A percentile compares a stretch with the other conserved stretches of the same genome.
Conservation (phyloP, 352 stramenopile species). For the Pythium rhizo-oryzae region DNA sequence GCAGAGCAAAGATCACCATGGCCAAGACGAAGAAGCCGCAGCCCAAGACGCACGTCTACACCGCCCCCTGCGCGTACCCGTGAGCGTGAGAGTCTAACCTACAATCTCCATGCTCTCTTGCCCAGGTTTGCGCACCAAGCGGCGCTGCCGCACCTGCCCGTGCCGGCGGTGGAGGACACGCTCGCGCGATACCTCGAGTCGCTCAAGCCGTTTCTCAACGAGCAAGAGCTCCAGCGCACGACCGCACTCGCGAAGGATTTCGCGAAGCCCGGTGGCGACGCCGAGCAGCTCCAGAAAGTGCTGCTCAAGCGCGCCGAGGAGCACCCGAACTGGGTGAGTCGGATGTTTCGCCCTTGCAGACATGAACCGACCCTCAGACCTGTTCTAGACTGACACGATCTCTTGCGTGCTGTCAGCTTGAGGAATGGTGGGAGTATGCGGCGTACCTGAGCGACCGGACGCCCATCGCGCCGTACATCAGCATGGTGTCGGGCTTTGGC, state of each 20-base stretch:
- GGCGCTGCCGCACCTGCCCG: conserved; percentile 70
- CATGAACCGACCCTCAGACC: neutral
- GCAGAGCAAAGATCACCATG: conserved; percentile 5
- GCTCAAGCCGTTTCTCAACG: conserved; percentile 54
- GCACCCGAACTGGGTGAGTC: conserved; percentile 57
- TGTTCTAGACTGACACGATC: neutral
- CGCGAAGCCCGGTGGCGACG: conserved; percentile 45
- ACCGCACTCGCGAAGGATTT: conserved; percentile 51
- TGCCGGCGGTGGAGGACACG: conserved; percentile 86
- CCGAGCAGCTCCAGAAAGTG: conserved; percentile 49
- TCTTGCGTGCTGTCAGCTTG: conserved; percentile 38
- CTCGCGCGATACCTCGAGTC: conserved; percentile 79
- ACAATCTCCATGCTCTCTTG: neutral
- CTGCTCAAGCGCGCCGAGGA: conserved; percentile 49
- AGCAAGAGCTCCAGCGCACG: conserved; percentile 58
- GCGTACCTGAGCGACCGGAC: conserved; percentile 75
- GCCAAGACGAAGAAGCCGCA: conserved; percentile 24
- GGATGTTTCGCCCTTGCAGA: no score
- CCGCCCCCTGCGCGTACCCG: neutral
- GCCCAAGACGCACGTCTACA: conserved; percentile 18
- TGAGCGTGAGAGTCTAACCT: neutral
- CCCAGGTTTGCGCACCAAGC: conserved; percentile 59
- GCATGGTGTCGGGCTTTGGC: conserved; percentile 96
- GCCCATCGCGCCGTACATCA: conserved; percentile 92
- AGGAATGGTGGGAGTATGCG: conserved; percentile 94